phyloP scores from a whole-genome alignment of 2,329 filamentous ascomycete species.

The Fusarium verticillioides region DNA sequence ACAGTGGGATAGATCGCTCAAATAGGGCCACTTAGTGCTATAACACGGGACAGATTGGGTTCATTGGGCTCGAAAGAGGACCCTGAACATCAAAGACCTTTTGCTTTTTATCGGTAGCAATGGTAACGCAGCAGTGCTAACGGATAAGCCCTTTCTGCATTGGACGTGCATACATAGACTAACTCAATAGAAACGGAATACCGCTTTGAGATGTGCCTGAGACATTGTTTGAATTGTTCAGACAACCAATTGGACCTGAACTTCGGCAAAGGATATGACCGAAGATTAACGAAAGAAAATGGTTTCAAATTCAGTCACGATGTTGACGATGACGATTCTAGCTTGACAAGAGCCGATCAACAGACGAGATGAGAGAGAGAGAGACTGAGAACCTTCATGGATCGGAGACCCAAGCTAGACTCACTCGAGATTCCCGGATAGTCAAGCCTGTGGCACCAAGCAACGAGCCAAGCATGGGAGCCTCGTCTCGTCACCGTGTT shows the following conservation, averaged over 20 bases:
- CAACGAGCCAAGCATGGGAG: conserved; percentile 18
- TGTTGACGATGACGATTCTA: background rate
- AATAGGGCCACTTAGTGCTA: conserved; percentile 10
- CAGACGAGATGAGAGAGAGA: conserved; percentile 22
- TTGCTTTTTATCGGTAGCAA: conserved; percentile 21
- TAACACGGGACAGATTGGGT: conserved; percentile 14
- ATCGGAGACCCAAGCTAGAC: background rate
- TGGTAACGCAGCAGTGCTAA: background rate
- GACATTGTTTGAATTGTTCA: background rate
- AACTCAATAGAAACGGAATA: background rate
- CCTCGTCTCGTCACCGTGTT: conserved; percentile 37
- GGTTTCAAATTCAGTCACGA: conserved; percentile 10
- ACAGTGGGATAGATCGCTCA: conserved; percentile 15
- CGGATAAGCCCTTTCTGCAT: conserved; percentile 2
- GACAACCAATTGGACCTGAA: background rate
- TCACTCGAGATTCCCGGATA: background rate
- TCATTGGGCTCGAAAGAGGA: conserved; percentile 18
- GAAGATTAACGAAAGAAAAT: conserved; percentile 1
- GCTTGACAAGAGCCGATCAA: conserved; percentile 5
- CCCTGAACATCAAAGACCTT: conserved; percentile 14
- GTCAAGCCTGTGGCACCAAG: background rate
- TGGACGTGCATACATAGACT: background rate
- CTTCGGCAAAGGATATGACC: conserved; percentile 20
- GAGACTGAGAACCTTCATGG: conserved; percentile 1
- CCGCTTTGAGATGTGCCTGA: background rate